Evolutionary conservation across 306 rosid genomes (phyloP), one percentile per base, ranked within the genome.

Genomic region (Vigna radiata): DNA sequence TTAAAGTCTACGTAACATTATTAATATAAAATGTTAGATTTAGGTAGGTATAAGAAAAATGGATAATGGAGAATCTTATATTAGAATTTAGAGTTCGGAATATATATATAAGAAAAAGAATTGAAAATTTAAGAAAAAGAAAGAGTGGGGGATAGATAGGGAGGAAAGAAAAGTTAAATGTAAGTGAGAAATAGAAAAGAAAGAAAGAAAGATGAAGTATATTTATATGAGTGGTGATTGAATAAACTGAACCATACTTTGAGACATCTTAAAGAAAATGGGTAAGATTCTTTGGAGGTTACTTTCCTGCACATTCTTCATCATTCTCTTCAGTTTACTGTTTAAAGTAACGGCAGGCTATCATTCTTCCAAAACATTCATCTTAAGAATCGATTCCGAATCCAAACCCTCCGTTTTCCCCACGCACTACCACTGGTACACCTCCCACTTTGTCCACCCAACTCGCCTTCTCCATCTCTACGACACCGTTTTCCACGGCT

Each of bases 401-500:
- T 5, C 65, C 4, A 59, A 59, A n/a, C 65, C 65, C 5, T 59
- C 65, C 1, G 65, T 59, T 59, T 59, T 27, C 37, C 64, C 64
- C 1, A 58, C 64, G 0, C 64, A 58, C 64, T 58, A 58, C 64
- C 64, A 58, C n/a, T 58, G 64, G 64, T 58, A 58, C 64, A 25
- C 64, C 17, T 13, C 64, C 7, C 10, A 58, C 10, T 58, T 58
- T 17, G 37, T n/a, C 0, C 17, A 58, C 10, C 37, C 36, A 25
- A 58, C 37, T 15, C 16, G 39, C 37, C 25, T 58, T 7, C 37
- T 58, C 37, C 64, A 58, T 13, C 37, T 58, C 7, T 58, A 58
- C 64, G 64, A 58, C 64, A 58, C 64, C 37, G 64, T 58, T 5
- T 58, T 58, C 64, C 64, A 58, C 39, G 64, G 64, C 9, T 58